phyloP scores from a whole-genome alignment of 352 stramenopile genomes.

The Thalassiosira sp. region DNA sequence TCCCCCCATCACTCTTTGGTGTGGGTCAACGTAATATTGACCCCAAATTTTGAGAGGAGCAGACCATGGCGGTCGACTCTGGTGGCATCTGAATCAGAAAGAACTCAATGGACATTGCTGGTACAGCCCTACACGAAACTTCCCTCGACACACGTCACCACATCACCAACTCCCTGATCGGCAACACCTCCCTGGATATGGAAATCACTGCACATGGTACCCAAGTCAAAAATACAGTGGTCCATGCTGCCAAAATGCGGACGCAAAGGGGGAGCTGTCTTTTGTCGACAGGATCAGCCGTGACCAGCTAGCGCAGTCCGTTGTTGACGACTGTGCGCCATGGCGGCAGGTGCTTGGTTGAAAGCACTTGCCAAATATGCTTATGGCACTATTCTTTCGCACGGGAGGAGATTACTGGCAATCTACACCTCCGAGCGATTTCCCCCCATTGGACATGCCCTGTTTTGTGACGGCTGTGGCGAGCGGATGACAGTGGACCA shows the following conservation, averaged over 20 bases:
- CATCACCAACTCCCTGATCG: neutral
- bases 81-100: too few species aligned
- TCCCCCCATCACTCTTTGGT: too few species aligned
- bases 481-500: constrained; percentile 26
- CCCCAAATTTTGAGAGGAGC: too few species aligned
- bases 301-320: neutral
- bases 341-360: constrained; percentile 11
- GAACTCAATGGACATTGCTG: neutral
- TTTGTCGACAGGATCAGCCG: neutral
- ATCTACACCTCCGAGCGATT: constrained; percentile 14
- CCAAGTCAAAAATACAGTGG: neutral
- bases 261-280: neutral
- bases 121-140: neutral
- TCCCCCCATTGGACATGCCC: constrained; percentile 6
- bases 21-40: too few species aligned
- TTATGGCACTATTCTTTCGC: constrained; percentile 32
- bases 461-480: constrained; percentile 14
- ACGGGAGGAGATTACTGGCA: constrained; percentile 24
- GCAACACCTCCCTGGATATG: too few species aligned
- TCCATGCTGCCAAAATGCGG: neutral
- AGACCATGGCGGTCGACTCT: too few species aligned
- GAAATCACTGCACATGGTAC: neutral
- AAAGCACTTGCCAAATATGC: constrained; percentile 69
- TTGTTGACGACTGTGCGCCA: neutral
- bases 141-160: neutral